Conservation (phyloP, 495 filamentous ascomycete genomes). For the Lophiotrema nucula region DNA sequence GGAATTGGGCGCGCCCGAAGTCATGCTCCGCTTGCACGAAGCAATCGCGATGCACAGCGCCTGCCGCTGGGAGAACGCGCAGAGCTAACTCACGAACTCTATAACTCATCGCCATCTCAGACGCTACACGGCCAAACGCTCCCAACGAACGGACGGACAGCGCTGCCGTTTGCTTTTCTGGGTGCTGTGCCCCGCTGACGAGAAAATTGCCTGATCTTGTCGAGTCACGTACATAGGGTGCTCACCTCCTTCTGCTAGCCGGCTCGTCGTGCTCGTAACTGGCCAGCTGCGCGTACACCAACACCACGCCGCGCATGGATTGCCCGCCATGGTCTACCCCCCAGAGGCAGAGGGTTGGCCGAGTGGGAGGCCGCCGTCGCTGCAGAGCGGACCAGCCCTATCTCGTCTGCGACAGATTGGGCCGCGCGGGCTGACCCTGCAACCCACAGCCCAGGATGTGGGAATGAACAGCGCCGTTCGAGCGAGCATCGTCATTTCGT, state of each 20-base stretch:
- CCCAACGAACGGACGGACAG: too few species aligned
- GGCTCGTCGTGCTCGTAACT: background rate
- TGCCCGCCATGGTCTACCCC: slow-evolving; percentile 1
- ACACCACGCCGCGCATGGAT: slow-evolving; percentile 3
- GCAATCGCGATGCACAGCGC: slow-evolving; percentile 7
- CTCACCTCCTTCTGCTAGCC: background rate
- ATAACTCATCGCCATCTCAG: too few species aligned
- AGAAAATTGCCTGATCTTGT: slow-evolving; percentile 20
- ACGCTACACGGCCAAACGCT: too few species aligned
- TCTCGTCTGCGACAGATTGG: slow-evolving; percentile 16
- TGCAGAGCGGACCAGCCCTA: slow-evolving; percentile 26
- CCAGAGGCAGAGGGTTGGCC: background rate
- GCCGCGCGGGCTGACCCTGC: slow-evolving; percentile 9
- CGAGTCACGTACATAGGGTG: slow-evolving; percentile 22
- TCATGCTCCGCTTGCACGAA: slow-evolving; percentile 2
- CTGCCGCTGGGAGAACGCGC: background rate
- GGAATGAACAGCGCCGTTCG: slow-evolving; percentile 11
- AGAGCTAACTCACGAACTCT: too few species aligned
- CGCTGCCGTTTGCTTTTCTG: too few species aligned
- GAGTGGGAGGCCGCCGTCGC: slow-evolving; percentile 1
- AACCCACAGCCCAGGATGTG: slow-evolving; percentile 28
- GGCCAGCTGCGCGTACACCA: slow-evolving; percentile 1
- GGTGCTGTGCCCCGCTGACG: slow-evolving; percentile 23
- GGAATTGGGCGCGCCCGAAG: background rate
- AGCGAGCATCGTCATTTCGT: slow-evolving; percentile 16